These are phyloP conservation scores for Fusarium longipes DNA, from an alignment of 2,329 filamentous ascomycete genomes.

Conservation along the genomic window DNA sequence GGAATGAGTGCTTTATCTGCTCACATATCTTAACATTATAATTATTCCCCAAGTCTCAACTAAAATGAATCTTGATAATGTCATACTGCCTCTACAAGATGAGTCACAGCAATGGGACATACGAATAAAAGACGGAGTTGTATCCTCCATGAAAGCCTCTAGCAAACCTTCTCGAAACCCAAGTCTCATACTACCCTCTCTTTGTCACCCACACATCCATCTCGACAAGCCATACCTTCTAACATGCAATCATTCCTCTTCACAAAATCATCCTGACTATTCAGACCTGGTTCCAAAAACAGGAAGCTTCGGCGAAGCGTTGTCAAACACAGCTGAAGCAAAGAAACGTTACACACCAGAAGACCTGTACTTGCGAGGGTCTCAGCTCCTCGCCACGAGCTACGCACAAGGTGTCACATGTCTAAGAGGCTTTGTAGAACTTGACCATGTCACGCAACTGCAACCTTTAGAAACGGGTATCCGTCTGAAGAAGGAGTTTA, in stretches of 20 bases:
- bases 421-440: constrained; percentile 8
- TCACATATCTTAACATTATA: not conserved
- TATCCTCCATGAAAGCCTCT: constrained; percentile 6
- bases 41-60: not conserved
- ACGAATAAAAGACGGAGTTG: not conserved
- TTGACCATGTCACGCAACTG: constrained; percentile 7
- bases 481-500: not conserved
- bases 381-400: constrained; percentile 13
- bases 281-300: constrained; percentile 1
- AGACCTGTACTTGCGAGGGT: constrained; percentile 18
- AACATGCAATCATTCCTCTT: not conserved
- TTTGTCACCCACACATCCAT: constrained; percentile 24
- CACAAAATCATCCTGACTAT: not conserved
- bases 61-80: not conserved
- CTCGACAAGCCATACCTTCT: constrained; percentile 24
- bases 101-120: constrained; percentile 3
- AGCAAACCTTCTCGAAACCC: not conserved
- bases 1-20: not conserved
- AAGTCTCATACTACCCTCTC: constrained; percentile 7
- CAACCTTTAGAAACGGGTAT: not conserved
- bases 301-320: constrained; percentile 6
- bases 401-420: not conserved
- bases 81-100: not conserved
- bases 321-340: constrained; percentile 16
- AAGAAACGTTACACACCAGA: constrained; percentile 22